These are phyloP conservation scores for Dioszegia aurantiaca DNA, from an alignment of 768 basidiomycete genomes.

Conservation along the genomic window DNA sequence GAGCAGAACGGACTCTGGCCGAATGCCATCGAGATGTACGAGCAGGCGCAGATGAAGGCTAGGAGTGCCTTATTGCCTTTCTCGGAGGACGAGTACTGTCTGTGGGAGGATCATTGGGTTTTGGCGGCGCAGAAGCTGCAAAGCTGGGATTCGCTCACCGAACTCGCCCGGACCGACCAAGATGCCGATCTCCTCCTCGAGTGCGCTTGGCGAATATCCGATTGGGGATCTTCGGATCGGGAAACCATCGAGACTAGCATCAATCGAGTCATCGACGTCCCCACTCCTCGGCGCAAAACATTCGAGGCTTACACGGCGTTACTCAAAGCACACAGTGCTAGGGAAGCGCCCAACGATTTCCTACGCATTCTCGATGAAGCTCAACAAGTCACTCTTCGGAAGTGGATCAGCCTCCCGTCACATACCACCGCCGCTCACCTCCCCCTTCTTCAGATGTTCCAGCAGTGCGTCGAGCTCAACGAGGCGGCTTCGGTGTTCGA, in stretches of 20 bases:
- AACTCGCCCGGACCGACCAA: slow-evolving; percentile 80
- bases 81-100: slow-evolving; percentile 88
- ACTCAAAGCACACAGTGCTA: slow-evolving; percentile 72
- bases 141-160: slow-evolving; percentile 92
- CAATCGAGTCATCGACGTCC: slow-evolving; percentile 72
- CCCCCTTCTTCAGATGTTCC: slow-evolving; percentile 93
- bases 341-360: slow-evolving; percentile 77
- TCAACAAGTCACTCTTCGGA: slow-evolving; percentile 91
- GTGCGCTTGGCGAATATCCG: slow-evolving; percentile 85
- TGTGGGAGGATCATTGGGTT: slow-evolving; percentile 99
- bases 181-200: slow-evolving; percentile 92
- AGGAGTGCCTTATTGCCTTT: slow-evolving; percentile 78
- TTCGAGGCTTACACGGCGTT: slow-evolving; percentile 93
- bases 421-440: slow-evolving; percentile 88
- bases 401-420: slow-evolving; percentile 86
- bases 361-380: slow-evolving; percentile 86
- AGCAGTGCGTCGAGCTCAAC: slow-evolving; percentile 95
- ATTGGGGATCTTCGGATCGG: slow-evolving; percentile 70
- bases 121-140: slow-evolving; percentile 91
- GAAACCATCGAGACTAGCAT: slow-evolving; percentile 77
- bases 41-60: slow-evolving; percentile 81
- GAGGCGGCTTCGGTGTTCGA: slow-evolving; percentile 90
- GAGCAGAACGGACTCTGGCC: slow-evolving; percentile 99
- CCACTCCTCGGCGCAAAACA: slow-evolving; percentile 93
- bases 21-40: slow-evolving; percentile 81